Percentiles rank a stretch among this genome's conserved stretches.
Conservation (phyloP, 2,329 filamentous ascomycete species). For the Calonectria multiphialidica region DNA sequence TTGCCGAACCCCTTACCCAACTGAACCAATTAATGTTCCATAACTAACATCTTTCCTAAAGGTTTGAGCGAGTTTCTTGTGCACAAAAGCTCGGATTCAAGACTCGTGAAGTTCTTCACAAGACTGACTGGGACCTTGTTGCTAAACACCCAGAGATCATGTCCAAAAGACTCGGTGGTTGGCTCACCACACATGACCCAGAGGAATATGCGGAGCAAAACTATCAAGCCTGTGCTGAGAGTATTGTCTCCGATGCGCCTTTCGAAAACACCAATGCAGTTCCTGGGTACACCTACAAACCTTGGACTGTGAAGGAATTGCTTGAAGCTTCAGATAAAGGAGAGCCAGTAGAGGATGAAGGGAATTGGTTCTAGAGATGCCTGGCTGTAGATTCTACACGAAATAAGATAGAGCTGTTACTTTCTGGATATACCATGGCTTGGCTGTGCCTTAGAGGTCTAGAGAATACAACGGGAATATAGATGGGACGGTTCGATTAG, state of each 20-base stretch:
- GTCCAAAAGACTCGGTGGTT: background rate
- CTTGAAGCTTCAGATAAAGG: background rate
- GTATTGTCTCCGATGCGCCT: background rate
- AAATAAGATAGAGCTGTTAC: too few species aligned
- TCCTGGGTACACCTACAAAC: background rate
- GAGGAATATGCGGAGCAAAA: background rate
- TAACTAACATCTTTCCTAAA: background rate
- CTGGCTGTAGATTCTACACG: too few species aligned
- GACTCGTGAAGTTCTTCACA: background rate
- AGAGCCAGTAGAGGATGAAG: background rate
- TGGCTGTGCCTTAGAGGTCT: too few species aligned
- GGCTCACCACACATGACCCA: background rate
- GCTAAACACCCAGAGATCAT: background rate
- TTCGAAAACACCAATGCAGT: background rate
- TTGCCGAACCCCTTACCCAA: too few species aligned
- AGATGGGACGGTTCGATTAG: too few species aligned
- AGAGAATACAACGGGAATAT: too few species aligned
- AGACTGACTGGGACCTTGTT: background rate
- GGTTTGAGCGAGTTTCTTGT: background rate
- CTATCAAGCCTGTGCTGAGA: background rate
- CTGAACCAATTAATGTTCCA: background rate
- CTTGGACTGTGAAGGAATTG: background rate
- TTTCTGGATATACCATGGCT: too few species aligned
- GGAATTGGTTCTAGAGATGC: background rate
- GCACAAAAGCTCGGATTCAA: background rate